phyloP scores from a whole-genome alignment of 345 rosid genomes.

The Stellera chamaejasme region DNA sequence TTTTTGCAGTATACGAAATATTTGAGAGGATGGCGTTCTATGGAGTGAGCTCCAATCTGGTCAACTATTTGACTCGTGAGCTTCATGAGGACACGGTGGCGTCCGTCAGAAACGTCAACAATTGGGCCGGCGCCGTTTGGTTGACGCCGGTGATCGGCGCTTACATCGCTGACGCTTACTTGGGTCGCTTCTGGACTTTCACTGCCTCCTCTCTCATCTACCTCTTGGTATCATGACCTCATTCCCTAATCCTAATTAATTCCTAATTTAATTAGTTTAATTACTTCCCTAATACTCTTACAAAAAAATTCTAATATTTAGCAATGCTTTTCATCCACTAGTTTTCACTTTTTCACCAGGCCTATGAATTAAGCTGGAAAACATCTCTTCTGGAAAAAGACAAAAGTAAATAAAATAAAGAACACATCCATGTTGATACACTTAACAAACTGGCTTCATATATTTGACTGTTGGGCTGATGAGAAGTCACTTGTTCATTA shows the following conservation, averaged over 20 bases:
- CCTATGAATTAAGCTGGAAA: background rate
- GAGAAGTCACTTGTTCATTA: no score
- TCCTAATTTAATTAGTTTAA: background rate
- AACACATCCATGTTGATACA: no score
- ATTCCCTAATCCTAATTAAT: background rate
- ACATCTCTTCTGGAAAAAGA: no score
- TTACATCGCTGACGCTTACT: conserved; percentile 77
- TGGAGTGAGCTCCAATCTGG: conserved; percentile 80
- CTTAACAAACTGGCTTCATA: no score
- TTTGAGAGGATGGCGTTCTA: conserved; percentile 97
- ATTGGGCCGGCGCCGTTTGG: conserved; percentile 95
- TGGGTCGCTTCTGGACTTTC: conserved; percentile 94
- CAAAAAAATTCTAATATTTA: background rate
- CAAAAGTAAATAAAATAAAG: no score
- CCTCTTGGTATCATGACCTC: conserved; percentile 36
- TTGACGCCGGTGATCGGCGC: conserved; percentile 89
- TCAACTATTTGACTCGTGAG: conserved; percentile 65
- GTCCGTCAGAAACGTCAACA: conserved; percentile 81
- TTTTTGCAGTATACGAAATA: conserved; percentile 64
- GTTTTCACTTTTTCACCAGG: background rate
- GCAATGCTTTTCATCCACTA: background rate
- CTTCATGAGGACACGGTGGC: conserved; percentile 84
- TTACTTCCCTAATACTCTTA: background rate
- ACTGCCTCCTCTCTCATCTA: conserved; percentile 80
- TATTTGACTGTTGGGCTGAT: no score